Conservation (phyloP, 1,284 basidiomycete genomes). For the Ceratobasidium sp. region DNA sequence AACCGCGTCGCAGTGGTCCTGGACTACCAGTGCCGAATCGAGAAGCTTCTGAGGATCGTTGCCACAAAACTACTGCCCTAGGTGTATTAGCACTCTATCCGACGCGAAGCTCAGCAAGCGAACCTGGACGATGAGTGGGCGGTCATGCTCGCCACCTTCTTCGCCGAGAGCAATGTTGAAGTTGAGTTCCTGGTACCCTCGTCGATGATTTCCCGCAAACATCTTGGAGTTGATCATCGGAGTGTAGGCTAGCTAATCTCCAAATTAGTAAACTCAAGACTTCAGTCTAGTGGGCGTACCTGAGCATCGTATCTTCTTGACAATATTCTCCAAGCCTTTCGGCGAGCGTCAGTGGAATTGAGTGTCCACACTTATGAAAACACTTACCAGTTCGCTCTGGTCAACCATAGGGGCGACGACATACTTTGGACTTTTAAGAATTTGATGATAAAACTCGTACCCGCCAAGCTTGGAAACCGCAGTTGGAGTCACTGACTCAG, state of each 20-base stretch:
- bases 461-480: slow-evolving; percentile 67
- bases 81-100: not conserved
- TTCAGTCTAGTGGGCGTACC: slow-evolving; percentile 52
- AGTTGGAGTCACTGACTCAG: slow-evolving; percentile 24
- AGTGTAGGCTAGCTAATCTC: slow-evolving; percentile 78
- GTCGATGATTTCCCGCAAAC: slow-evolving; percentile 65
- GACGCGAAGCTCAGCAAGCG: slow-evolving; percentile 24
- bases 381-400: slow-evolving; percentile 88
- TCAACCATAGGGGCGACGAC: slow-evolving; percentile 98
- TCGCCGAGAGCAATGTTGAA: slow-evolving; percentile 75
- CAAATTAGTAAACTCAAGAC: slow-evolving; percentile 40
- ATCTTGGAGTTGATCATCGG: slow-evolving; percentile 98
- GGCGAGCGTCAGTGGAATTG: slow-evolving; percentile 1
- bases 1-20: slow-evolving; percentile 84
- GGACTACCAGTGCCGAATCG: slow-evolving; percentile 73
- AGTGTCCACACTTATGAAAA: not conserved
- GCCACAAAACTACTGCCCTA: slow-evolving; percentile 72
- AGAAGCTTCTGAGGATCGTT: slow-evolving; percentile 86
- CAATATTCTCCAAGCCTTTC: slow-evolving; percentile 90
- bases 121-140: slow-evolving; percentile 86
- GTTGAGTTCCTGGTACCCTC: slow-evolving; percentile 61
- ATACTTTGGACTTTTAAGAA: slow-evolving; percentile 82
- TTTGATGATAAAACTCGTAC: slow-evolving; percentile 79
- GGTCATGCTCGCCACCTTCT: slow-evolving; percentile 70
- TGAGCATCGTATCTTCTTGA: slow-evolving; percentile 84